Evolutionary conservation across 768 basidiomycete species (phyloP), one percentile per base, ranked within the genome.

Genomic region (Saitozyma podzolica): DNA sequence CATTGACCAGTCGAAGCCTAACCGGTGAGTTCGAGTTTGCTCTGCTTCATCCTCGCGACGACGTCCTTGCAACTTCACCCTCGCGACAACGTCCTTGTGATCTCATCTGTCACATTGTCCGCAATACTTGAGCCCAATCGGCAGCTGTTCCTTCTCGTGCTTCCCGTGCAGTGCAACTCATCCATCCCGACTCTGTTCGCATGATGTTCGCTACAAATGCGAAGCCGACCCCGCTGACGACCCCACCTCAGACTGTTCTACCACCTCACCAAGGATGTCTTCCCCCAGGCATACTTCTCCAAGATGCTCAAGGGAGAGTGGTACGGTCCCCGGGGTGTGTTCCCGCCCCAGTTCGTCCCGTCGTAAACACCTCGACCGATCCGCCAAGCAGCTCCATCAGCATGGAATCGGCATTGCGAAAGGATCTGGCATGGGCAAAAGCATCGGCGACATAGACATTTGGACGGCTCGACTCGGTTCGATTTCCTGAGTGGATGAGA

Each of bases 221-320:
- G 29, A 29, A 50, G 47, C 29, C n/a, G 40, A 19, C 10, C 19
- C 54, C 45, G n/a, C 13, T 17, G 45, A 47, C 45, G 11, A 11
- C 11, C 45, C 45, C 45, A 16, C 43, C 62, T 13, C 69, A 89
- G 88, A 59, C 65, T 86, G 4, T 94, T 89, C 83, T 96, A 92
- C 80, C 86, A 93, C 80, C 80, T 97, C 55, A 94, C 93, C 80
- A 94, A 88, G 84, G 76, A 79, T 61, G 66, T 80, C 58, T 69
- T 79, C 62, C 78, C 78, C 6, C 58, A 65, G 50, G 67, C 68
- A 0, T 79, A 79, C 68, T 79, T 73, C 61, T 63, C 64, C 43
- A 52, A 67, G 45, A 72, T 75, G 73, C 50, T 77, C 17, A 76
- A 77, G 54, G 78, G 78, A 7, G 56, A 75, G 29, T 79, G 78